Evolutionary conservation across 495 filamentous ascomycete species (phyloP).

Genomic region (Beverwykella pulmonaria): DNA sequence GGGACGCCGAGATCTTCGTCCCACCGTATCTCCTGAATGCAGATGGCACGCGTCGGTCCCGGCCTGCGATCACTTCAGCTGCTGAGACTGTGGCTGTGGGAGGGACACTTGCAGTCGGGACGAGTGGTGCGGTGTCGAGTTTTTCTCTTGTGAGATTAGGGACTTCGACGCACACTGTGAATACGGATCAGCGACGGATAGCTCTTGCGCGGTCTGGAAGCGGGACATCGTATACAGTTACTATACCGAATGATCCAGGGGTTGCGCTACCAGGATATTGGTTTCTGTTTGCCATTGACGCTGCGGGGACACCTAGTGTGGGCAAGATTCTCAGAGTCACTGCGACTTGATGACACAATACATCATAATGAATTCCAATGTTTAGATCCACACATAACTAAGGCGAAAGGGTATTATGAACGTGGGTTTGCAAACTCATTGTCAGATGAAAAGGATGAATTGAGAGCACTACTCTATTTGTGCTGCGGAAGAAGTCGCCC

Average conservation of each 20-base stretch:
- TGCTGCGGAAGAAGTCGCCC: too few species aligned
- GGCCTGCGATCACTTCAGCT: slow-evolving; percentile 48
- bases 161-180: slow-evolving; percentile 58
- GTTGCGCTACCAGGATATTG: slow-evolving; percentile 60
- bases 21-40: slow-evolving; percentile 58
- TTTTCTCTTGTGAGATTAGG: slow-evolving; percentile 52
- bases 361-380: too few species aligned
- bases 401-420: too few species aligned
- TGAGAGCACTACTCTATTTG: too few species aligned
- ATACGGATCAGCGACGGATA: slow-evolving; percentile 62
- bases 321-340: slow-evolving; percentile 28
- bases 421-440: too few species aligned
- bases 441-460: too few species aligned
- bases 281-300: slow-evolving; percentile 58
- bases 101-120: slow-evolving; percentile 44
- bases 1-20: slow-evolving; percentile 60
- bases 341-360: not conserved
- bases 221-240: slow-evolving; percentile 39
- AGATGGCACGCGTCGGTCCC: slow-evolving; percentile 47
- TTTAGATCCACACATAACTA: too few species aligned
- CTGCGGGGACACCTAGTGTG: slow-evolving; percentile 54
- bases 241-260: slow-evolving; percentile 54
- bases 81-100: slow-evolving; percentile 43
- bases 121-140: slow-evolving; percentile 34
- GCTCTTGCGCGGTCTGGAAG: slow-evolving; percentile 41